Base-by-base conservation (phyloP, 2,329 filamentous ascomycete species). In the Sclerotinia subarctica region DNA sequence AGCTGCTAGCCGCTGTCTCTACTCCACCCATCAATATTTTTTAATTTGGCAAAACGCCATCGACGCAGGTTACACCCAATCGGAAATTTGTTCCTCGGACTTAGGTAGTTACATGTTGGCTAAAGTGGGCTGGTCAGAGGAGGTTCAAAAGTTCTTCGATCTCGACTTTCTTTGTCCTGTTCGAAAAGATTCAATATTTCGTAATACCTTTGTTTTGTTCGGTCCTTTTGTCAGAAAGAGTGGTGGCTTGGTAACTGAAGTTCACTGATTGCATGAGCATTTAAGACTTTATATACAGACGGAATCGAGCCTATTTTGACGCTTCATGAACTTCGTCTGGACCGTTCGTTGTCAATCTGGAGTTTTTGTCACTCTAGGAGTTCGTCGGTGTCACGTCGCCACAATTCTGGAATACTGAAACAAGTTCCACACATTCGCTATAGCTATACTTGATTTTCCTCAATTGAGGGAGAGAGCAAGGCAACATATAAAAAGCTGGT, bases 191-290 rank as follows among this genome's bases (percentile, higher is more conserved):
- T 49, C 44, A 51, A 51, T 11, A 38, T 62, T 26, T 62, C 46
- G 59, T 62, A 62, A 62, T 62, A 62, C 49, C 46, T 63, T 63
- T 51, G 46, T 51, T 21, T 62, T 51, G 15, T 63, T 63, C 46
- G 59, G 59, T 51, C 59, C 59, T 63, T 63, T 63, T 63, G n/a
- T 51, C 13, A n/a, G 46, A 26, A 38, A 42, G 15, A 26, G 59
- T 42, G 38, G 17, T 26, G 26, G 59, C 46, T 63, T 32, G 29
- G 46, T 13, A 63, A 42, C 8, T 24, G 32, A 24, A 32, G 51
- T 8, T 11, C 3, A 7, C 17, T 59, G 46, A 38, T 38, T 51
- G 29, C 38, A 63, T 51, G 59, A 42, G 35, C 29, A 38, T 24
- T 26, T 26, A 62, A 21, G 51, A 24, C 8, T 13, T 38, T 51